Evolutionary conservation across 805 yeast genomes (phyloP).

Genomic region (Kodamaea hsintzibuensis): DNA sequence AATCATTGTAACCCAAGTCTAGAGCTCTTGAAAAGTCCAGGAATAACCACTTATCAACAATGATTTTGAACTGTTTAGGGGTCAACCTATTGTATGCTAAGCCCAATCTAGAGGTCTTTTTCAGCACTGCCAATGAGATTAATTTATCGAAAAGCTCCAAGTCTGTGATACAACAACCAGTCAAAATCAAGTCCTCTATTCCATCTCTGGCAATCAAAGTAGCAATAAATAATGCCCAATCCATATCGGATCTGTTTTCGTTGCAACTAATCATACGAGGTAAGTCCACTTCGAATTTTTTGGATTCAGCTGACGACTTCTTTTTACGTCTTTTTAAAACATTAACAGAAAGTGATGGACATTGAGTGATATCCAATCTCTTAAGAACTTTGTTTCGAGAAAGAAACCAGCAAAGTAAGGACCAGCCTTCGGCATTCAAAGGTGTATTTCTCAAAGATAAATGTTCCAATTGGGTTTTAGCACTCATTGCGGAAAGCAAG

Average conservation of each 20-base stretch:
- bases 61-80: constrained; percentile 54
- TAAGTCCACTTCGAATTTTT: constrained; percentile 27
- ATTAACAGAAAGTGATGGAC: constrained; percentile 49
- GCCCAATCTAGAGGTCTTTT: constrained; percentile 65
- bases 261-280: constrained; percentile 48
- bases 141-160: constrained; percentile 54
- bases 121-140: constrained; percentile 54
- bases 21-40: constrained; percentile 59
- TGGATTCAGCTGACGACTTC: constrained; percentile 14
- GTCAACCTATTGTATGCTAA: constrained; percentile 72
- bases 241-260: constrained; percentile 69
- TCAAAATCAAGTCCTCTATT: constrained; percentile 73
- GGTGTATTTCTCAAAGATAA: constrained; percentile 78
- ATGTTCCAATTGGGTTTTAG: constrained; percentile 67
- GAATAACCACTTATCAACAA: constrained; percentile 59
- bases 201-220: constrained; percentile 71
- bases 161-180: constrained; percentile 70
- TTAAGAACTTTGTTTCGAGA: constrained; percentile 58
- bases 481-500: constrained; percentile 66
- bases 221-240: constrained; percentile 77
- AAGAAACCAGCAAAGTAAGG: constrained; percentile 70
- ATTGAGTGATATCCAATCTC: constrained; percentile 72
- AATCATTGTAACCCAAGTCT: constrained; percentile 83
- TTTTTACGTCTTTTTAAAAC: constrained; percentile 40
- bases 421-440: constrained; percentile 75